Evolutionary conservation across 1,284 basidiomycete species (phyloP), one percentile per base, ranked within the genome.

Genomic region (Caloboletus firmus): DNA sequence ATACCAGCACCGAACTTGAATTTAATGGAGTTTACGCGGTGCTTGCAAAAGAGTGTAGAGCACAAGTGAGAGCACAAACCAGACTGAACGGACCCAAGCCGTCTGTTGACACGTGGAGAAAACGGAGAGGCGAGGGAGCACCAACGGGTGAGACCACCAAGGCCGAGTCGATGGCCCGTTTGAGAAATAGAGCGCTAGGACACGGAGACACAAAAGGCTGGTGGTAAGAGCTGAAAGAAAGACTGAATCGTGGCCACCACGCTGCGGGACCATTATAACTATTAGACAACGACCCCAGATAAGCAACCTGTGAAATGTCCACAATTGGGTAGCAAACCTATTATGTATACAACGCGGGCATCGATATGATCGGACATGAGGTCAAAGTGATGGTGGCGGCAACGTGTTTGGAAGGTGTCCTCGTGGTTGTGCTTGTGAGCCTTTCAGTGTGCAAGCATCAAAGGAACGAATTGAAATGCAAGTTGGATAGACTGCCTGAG

Each of bases 311-410:
- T 30, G 49, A 40, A 54, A 32, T 8, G 22, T 45, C 48, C 51
- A 60, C 59, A 54, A 59, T 59, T 39, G 30, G 28, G 39, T 35
- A 36, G 2, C 31, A 40, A 22, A 20, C 30, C 17, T 44, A 44
- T 60, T 59, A 62, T 64, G 49, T 45, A 57, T 42, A 24, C 18
- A 39, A 47, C 47, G 46, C 46, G 26, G 45, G 36, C 31, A n/a
- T n/a, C n/a, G n/a, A n/a, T n/a, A n/a, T n/a, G n/a, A n/a, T 34
- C 61, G 60, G 59, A 62, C n/a, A 67, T 67, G 64, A 68, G 34
- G 48, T 39, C 43, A 26, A 56, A 42, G 7, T 43, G 52, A 51
- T 43, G 44, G 45, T 42, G 55, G 40, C 42, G 43, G 41, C 56
- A 68, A 67, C 62, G 57, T 64, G 67, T 66, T 50, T 40, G 41